Evolutionary conservation across 768 basidiomycete species (phyloP).

Genomic region (Hygrophoropsis aurantiaca): DNA sequence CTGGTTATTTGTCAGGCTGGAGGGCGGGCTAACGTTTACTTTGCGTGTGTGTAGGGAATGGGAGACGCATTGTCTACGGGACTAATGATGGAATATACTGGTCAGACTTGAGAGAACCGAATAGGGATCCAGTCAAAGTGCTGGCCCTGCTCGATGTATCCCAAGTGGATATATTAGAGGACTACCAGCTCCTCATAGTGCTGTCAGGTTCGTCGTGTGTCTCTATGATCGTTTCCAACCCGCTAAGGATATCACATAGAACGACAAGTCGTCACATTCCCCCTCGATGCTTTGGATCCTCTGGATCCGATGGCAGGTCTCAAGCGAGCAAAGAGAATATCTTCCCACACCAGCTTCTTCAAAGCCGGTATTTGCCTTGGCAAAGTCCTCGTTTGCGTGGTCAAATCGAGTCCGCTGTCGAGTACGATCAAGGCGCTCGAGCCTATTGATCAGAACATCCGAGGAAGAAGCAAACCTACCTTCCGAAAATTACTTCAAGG

Average conservation of each 20-base stretch:
- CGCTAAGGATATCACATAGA: constrained; percentile 66
- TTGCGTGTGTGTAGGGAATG: constrained; percentile 54
- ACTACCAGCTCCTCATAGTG: constrained; percentile 94
- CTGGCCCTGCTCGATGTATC: constrained; percentile 85
- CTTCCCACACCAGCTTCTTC: constrained; percentile 96
- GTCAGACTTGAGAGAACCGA: constrained; percentile 76
- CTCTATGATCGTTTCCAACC: too few species aligned
- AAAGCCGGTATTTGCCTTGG: constrained; percentile 93
- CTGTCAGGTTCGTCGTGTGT: constrained; percentile 71
- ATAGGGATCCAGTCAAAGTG: constrained; percentile 86
- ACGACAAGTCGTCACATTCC: constrained; percentile 94
- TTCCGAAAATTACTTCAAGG: constrained; percentile 94
- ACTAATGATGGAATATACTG: constrained; percentile 97
- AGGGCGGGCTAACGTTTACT: constrained; percentile 6
- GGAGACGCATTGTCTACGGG: constrained; percentile 89
- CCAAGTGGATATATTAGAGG: constrained; percentile 95
- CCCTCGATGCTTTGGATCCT: constrained; percentile 87
- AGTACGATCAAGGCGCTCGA: constrained; percentile 98
- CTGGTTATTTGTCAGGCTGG: constrained; percentile 19
- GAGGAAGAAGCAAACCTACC: constrained; percentile 82
- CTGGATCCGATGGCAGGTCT: constrained; percentile 88
- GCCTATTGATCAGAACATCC: constrained; percentile 86
- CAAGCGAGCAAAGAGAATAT: constrained; percentile 92
- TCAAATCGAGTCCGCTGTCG: constrained; percentile 91
- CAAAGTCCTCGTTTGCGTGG: constrained; percentile 90